Base-by-base conservation (phyloP, 2,329 filamentous ascomycete species). In the Fusarium begoniae region DNA sequence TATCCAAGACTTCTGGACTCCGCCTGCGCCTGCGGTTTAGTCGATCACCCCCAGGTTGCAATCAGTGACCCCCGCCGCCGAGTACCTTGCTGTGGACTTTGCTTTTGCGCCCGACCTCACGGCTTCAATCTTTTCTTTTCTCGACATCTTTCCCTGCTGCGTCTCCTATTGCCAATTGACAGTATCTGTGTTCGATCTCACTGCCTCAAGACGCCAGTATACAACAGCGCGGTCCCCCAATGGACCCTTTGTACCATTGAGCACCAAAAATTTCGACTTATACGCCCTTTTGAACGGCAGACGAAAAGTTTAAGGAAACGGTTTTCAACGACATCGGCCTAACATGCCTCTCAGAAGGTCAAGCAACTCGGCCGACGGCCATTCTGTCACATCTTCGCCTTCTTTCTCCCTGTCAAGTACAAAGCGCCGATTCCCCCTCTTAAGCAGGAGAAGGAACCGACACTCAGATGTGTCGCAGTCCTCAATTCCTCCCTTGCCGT, bases 381-480 rank as follows among this genome's bases (percentile, higher is more conserved):
- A 74, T 57, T 78, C 76, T 66, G 61, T 57, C 60, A 41, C 67
- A 20, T 78, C 76, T 28, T 73, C 74, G 41, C 75, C 73, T 28
- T 73, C 69, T 5, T 74, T 75, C 51, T 76, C 73, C 30, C 60
- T 79, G 28, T 69, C 70, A 50, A 75, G 78, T 58, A 77, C 79
- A 43, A 79, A 76, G 54, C 78, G 79, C 63, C 79, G 78, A 45
- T 81, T 81, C 64, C 79, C 79, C 38, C 79, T 81, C 24, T 70
- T 81, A 47, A 73, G 74, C 67, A 77, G 78, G 51, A 79, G 69
- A 70, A 79, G 76, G 66, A 76, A 66, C 64, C 68, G 74, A 38
- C 65, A 72, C 43, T 75, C 77, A 24, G 72, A 77, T n/a, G 66
- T 74, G 40, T 63, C 71, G 41, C 73, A 76, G 8, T 68, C 76